Conservation (phyloP, 352 stramenopile species). For the Phytophthora europaea region DNA sequence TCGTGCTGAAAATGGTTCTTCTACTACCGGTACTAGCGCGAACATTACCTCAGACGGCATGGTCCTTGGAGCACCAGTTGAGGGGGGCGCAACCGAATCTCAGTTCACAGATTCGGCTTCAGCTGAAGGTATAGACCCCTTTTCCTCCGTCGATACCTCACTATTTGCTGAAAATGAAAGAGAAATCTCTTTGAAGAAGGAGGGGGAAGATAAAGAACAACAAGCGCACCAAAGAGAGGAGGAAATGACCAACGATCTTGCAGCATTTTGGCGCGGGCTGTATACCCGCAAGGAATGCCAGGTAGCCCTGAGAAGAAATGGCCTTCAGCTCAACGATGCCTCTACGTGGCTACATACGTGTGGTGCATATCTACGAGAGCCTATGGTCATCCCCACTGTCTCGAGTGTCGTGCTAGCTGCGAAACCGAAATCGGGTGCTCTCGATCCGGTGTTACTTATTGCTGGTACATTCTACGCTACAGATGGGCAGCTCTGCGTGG, state of each 20-base stretch:
- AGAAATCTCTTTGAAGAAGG: conserved; percentile 36
- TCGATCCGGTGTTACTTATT: conserved; percentile 82
- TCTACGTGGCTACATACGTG: conserved; percentile 59
- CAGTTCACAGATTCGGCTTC: background rate
- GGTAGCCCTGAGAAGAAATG: conserved; percentile 63
- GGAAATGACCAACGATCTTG: conserved; percentile 52
- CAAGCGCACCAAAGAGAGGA: conserved; percentile 35
- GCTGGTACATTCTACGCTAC: conserved; percentile 78
- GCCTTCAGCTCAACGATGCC: conserved; percentile 50
- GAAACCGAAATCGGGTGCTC: conserved; percentile 42
- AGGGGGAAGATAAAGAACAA: conserved; percentile 23
- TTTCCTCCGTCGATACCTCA: conserved; percentile 46
- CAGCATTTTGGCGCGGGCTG: conserved; percentile 68
- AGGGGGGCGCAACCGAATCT: background rate
- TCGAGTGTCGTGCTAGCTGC: conserved; percentile 40
- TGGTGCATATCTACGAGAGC: conserved; percentile 52
- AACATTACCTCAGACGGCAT: conserved; percentile 13
- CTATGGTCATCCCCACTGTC: conserved; percentile 53
- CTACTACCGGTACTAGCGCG: conserved; percentile 5
- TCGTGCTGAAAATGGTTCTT: conserved; percentile 8
- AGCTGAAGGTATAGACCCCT: conserved; percentile 34
- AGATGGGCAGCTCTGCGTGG: conserved; percentile 66
- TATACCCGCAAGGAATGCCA: conserved; percentile 69
- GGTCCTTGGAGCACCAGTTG: background rate
- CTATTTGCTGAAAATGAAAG: conserved; percentile 40